phyloP scores from a whole-genome alignment of 2,329 filamentous ascomycete species.

The Coccinonectria pachysandricola region DNA sequence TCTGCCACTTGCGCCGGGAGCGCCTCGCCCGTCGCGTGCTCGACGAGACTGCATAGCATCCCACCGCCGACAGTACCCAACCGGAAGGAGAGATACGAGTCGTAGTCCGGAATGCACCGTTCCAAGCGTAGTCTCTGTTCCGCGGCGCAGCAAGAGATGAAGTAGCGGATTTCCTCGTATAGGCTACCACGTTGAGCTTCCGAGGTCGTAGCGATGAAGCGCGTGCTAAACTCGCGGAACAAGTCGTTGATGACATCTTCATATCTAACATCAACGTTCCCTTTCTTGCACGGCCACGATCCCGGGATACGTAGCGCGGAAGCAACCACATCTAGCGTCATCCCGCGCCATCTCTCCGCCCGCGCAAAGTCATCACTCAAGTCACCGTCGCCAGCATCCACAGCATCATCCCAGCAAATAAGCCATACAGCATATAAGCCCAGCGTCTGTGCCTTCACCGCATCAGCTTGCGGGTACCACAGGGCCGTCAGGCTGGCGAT shows the following conservation, averaged over 20 bases:
- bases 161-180: conserved; percentile 14
- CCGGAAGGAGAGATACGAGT: conserved; percentile 20
- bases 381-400: conserved; percentile 20
- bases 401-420: conserved; percentile 24
- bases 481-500: conserved; percentile 13
- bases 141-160: conserved; percentile 15
- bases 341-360: conserved; percentile 16
- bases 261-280: too few relatives aligned
- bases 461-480: conserved; percentile 15
- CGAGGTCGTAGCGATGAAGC: conserved; percentile 3
- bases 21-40: conserved; percentile 11
- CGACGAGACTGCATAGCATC: conserved; percentile 18
- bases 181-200: conserved; percentile 10
- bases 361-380: conserved; percentile 16
- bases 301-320: conserved; percentile 9
- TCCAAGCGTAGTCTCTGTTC: conserved; percentile 20
- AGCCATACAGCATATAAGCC: conserved; percentile 20
- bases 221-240: conserved; percentile 14
- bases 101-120: conserved; percentile 14
- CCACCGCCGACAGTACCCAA: conserved; percentile 18
- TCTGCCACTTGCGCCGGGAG: conserved; percentile 5
- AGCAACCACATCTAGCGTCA: conserved; percentile 12
- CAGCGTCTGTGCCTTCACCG: conserved; percentile 11
- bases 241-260: conserved; percentile 15
- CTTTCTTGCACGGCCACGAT: not conserved